phyloP scores from a whole-genome alignment of 176 grass and related monocot genomes.

The Saccharum officinarum region DNA sequence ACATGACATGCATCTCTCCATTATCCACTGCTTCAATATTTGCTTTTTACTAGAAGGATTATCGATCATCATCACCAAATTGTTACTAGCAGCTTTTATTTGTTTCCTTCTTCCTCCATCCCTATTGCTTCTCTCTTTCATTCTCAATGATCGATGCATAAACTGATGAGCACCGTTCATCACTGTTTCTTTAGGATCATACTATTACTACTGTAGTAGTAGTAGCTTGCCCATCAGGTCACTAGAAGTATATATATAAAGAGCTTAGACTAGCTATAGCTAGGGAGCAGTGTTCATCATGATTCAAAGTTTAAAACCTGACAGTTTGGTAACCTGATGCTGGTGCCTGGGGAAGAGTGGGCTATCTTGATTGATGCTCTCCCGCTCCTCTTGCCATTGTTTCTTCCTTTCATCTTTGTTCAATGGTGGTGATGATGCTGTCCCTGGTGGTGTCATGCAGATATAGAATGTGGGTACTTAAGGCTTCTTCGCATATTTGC shows the following conservation, averaged over 20 bases:
- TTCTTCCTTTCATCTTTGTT: slow-evolving; percentile 3
- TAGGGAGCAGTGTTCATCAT: slow-evolving; percentile 31
- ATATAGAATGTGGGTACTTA: neutral
- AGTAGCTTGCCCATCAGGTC: slow-evolving; percentile 7
- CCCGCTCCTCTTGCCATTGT: neutral
- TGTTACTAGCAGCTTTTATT: neutral
- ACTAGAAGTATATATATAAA: neutral
- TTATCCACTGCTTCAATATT: slow-evolving; percentile 21
- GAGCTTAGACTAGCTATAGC: slow-evolving; percentile 22
- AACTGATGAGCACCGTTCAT: slow-evolving; percentile 40
- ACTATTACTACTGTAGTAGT: neutral
- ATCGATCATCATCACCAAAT: slow-evolving; percentile 36
- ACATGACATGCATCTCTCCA: neutral
- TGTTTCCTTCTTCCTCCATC: neutral
- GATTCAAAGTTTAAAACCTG: slow-evolving; percentile 45
- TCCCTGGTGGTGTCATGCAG: slow-evolving; percentile 21
- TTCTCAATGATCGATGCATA: slow-evolving; percentile 43
- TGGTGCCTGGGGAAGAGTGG: slow-evolving; percentile 27
- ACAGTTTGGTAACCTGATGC: slow-evolving; percentile 40
- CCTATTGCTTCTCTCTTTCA: neutral
- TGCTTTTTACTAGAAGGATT: neutral
- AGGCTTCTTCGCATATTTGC: slow-evolving; percentile 33
- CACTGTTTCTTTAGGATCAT: slow-evolving; percentile 35
- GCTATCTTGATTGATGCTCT: slow-evolving; percentile 21
- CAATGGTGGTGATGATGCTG: slow-evolving; percentile 44